Evolutionary conservation across 2,329 filamentous ascomycete species (phyloP), one percentile per base, ranked within the genome.

Genomic region (Scedosporium apiospermum): DNA sequence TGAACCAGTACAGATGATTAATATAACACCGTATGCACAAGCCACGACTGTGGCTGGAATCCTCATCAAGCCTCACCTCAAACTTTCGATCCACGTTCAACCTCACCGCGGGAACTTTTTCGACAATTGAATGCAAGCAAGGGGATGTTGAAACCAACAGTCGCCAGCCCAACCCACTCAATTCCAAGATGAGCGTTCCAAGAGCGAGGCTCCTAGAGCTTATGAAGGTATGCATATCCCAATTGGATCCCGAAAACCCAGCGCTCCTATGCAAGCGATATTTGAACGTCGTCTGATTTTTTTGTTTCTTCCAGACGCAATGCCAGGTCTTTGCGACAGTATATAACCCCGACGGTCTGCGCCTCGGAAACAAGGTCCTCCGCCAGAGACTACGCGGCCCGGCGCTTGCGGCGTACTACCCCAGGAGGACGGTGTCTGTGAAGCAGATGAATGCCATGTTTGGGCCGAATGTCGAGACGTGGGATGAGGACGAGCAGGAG

Each of bases 241-340:
- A 21, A 44, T 14, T 34, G n/a, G 23, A 12, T 34, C 16, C 53
- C 23, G 21, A 57, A 12, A 23, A 27, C 21, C 53, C 53, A n/a
- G 6, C 23, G 7, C 21, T 3, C 18, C 5, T 4, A 6, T 30
- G 53, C 42, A 14, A 23, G 3, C 27, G 42, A 14, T 2, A 21
- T 10, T 51, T 21, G 30, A 34, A 34, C 7, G 6, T 34, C 4
- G 3, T 34, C 30, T 34, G 30, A 57, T 4, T 6, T 16, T 16
- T 57, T 38, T 55, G 75, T 65, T 30, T 4, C 21, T 10, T 38
- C 1, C 51, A 97, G 93, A 84, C 85, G 71, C 92, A 93, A 88
- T 96, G 91, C 82, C 86, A 88, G 74, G 85, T 98, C 78, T 99
- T 98, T 81, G 88, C 88, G 71, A 90, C 89, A 60, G 93, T 88